Evolutionary conservation across 176 grass and related monocot genomes (phyloP).

Genomic region (Zea luxurians): DNA sequence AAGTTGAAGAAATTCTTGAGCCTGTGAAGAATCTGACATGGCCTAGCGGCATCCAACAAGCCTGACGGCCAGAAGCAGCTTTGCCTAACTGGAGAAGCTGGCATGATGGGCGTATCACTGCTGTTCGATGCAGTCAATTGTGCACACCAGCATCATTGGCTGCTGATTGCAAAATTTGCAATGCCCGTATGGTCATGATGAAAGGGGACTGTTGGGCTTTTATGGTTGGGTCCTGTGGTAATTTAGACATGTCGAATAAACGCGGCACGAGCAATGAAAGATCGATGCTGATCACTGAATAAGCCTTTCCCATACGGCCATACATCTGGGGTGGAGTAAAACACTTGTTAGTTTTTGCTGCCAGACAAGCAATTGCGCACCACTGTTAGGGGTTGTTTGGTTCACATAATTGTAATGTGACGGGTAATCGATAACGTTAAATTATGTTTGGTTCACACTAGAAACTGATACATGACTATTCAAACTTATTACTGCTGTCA

Average conservation of each 20-base stretch:
- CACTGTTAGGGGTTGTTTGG: neutral
- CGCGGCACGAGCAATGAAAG: conserved; percentile 15
- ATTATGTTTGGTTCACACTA: too few relatives aligned
- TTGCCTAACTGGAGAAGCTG: neutral
- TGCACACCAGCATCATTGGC: neutral
- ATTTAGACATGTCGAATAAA: neutral
- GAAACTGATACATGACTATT: too few relatives aligned
- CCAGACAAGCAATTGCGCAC: neutral
- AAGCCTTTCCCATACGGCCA: neutral
- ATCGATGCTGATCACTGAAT: conserved; percentile 15
- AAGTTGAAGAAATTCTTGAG: conserved; percentile 70
- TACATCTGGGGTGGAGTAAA: neutral
- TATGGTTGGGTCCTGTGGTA: neutral
- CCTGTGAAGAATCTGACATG: conserved; percentile 88
- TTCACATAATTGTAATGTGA: too few relatives aligned
- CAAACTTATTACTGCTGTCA: too few relatives aligned
- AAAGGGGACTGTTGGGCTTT: neutral
- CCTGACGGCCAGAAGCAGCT: conserved; percentile 24
- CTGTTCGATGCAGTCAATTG: neutral
- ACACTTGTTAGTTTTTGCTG: neutral
- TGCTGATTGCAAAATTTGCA: neutral
- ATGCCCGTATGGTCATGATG: neutral
- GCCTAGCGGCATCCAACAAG: conserved; percentile 75
- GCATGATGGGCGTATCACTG: neutral
- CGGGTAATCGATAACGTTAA: too few relatives aligned